These are phyloP conservation scores for Calocybe indica DNA, from an alignment of 768 basidiomycete genomes.

Conservation along the genomic window DNA sequence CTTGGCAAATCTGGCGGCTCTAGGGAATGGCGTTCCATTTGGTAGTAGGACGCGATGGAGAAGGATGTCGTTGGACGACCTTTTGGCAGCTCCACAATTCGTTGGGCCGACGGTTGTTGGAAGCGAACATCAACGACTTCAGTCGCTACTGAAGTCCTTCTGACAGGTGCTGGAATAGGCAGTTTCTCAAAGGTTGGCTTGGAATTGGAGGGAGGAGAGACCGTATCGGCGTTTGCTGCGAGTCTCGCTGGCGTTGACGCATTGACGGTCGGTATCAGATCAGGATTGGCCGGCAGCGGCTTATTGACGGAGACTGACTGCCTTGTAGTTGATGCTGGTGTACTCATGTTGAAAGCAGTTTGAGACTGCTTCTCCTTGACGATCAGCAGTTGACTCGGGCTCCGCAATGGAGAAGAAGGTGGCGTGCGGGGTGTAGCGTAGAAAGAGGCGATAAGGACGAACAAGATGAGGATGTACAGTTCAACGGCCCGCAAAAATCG, in stretches of 20 bases:
- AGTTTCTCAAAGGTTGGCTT: too few relatives aligned
- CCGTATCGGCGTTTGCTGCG: constrained; percentile 1
- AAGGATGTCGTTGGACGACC: constrained; percentile 11
- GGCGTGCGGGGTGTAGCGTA: constrained; percentile 13
- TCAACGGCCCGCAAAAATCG: constrained; percentile 61
- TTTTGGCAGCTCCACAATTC: neutral
- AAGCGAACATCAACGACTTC: neutral
- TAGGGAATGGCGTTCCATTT: constrained; percentile 5
- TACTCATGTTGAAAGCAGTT: neutral
- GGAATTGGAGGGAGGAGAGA: constrained; percentile 7
- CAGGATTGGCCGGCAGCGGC: neutral
- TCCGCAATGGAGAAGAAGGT: constrained; percentile 1
- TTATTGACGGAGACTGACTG: too few relatives aligned
- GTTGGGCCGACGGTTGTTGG: neutral
- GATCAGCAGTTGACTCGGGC: neutral
- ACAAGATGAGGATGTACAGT: constrained; percentile 56
- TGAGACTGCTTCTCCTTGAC: neutral
- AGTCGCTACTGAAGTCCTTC: too few relatives aligned
- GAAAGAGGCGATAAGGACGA: constrained; percentile 44
- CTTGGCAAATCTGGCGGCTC: neutral
- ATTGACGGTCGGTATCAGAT: neutral
- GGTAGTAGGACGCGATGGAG: constrained; percentile 30
- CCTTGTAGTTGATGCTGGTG: too few relatives aligned
- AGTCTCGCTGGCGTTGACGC: neutral
- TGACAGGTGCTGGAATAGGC: too few relatives aligned